These are phyloP conservation scores for Penicillium soppii DNA, from an alignment of 495 filamentous ascomycete species.

Conservation along the genomic window DNA sequence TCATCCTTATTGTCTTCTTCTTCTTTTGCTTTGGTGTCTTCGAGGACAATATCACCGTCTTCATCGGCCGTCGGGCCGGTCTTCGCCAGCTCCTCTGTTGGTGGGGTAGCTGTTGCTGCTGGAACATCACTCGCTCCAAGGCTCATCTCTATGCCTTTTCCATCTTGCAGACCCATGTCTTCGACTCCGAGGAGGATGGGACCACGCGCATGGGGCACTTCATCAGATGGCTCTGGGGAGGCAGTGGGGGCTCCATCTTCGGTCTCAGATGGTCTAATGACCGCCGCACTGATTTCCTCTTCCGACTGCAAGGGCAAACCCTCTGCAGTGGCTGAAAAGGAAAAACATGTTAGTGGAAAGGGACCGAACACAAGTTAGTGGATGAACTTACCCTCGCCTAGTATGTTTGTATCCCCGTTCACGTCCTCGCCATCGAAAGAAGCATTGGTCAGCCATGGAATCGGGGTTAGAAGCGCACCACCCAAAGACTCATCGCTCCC, in stretches of 20 bases:
- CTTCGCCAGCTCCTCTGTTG: neutral
- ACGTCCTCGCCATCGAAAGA: conserved; percentile 30
- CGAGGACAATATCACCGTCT: conserved; percentile 45
- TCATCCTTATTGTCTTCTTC: conserved; percentile 11
- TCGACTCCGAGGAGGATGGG: conserved; percentile 81
- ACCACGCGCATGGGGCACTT: conserved; percentile 76
- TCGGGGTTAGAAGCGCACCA: conserved; percentile 89
- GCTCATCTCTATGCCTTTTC: conserved; percentile 45
- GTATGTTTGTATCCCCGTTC: conserved; percentile 16
- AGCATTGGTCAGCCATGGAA: conserved; percentile 72
- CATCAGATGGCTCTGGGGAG: conserved; percentile 41
- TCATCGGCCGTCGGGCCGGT: conserved; percentile 27
- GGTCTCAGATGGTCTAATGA: conserved; percentile 21
- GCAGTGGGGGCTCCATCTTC: conserved; percentile 24
- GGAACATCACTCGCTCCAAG: conserved; percentile 21
- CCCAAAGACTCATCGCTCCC: conserved; percentile 88
- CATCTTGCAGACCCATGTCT: conserved; percentile 79
- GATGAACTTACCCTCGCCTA: conserved; percentile 40
- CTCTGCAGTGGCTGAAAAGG: conserved; percentile 3
- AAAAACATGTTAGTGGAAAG: conserved; percentile 5
- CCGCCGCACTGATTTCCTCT: conserved; percentile 9
- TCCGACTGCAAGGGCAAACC: conserved; percentile 20
- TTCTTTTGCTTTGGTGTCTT: conserved; percentile 25
- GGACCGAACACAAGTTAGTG: conserved; percentile 35
- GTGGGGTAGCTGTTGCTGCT: conserved; percentile 15